These are phyloP conservation scores for Funneliformis caledonium DNA, from an alignment of 371 early-diverging fungal genomes.

Conservation along the genomic window DNA sequence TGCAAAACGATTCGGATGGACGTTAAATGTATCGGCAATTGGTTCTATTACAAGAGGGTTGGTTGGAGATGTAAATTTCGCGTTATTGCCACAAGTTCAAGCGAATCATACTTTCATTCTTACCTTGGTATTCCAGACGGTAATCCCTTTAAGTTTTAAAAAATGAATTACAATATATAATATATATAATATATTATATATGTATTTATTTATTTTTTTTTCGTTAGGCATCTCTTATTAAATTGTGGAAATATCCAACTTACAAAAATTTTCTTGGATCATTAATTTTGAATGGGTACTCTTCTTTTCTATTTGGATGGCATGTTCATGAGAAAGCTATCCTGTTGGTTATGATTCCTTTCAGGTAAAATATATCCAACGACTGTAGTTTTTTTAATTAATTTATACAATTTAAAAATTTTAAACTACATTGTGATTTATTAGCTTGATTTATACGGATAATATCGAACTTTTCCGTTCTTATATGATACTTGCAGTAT, in stretches of 20 bases:
- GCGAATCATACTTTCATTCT: slow-evolving; percentile 78
- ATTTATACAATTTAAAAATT: background rate
- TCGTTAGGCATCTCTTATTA: slow-evolving; percentile 44
- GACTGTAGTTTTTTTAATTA: background rate
- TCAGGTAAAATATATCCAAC: slow-evolving; percentile 53
- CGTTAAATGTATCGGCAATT: slow-evolving; percentile 54
- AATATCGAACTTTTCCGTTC: slow-evolving; percentile 57
- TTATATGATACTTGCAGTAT: slow-evolving; percentile 67
- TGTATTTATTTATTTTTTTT: background rate
- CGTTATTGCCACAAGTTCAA: slow-evolving; percentile 74
- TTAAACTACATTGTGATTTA: background rate
- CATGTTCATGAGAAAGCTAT: slow-evolving; percentile 99
- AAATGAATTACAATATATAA: slow-evolving; percentile 7
- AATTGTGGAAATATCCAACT: slow-evolving; percentile 71
- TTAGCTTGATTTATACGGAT: slow-evolving; percentile 44
- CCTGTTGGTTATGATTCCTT: slow-evolving; percentile 81
- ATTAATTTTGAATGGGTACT: slow-evolving; percentile 80
- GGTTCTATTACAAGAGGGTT: slow-evolving; percentile 87
- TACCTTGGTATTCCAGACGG: slow-evolving; percentile 77
- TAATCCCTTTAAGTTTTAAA: slow-evolving; percentile 39
- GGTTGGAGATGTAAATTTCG: slow-evolving; percentile 89
- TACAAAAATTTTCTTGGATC: slow-evolving; percentile 74
- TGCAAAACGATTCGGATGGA: slow-evolving; percentile 51
- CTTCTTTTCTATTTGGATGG: slow-evolving; percentile 95
- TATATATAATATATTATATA: background rate